These are phyloP conservation scores for Lycium ferocissimum DNA, from an alignment of 257 asterid species.

Conservation along the genomic window DNA sequence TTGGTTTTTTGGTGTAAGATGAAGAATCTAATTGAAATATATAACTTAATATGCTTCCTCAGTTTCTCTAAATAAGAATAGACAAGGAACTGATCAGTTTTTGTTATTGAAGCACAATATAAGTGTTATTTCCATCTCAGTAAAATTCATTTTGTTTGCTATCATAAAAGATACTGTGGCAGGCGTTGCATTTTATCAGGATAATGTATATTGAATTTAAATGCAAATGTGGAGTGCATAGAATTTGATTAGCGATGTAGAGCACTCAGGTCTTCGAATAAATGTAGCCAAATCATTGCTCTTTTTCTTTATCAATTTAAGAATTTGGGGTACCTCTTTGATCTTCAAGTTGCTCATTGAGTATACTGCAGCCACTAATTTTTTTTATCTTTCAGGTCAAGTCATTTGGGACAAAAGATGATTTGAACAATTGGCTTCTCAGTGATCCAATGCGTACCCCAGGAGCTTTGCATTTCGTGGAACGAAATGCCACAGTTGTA, in stretches of 20 bases:
- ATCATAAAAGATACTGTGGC: neutral
- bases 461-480: constrained; percentile 49
- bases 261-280: neutral
- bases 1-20: neutral
- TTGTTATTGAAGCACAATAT: neutral
- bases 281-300: neutral
- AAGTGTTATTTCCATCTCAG: neutral
- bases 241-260: neutral
- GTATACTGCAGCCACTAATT: neutral
- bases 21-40: no score
- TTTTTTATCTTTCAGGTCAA: constrained; percentile 39
- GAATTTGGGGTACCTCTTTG: neutral
- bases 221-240: neutral
- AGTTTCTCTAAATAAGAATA: neutral
- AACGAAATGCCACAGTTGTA: constrained; percentile 39
- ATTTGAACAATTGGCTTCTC: constrained; percentile 45
- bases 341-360: neutral
- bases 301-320: constrained; percentile 18
- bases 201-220: neutral
- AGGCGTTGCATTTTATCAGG: neutral
- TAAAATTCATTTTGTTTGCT: neutral
- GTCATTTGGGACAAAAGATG: constrained; percentile 47
- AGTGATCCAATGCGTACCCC: constrained; percentile 45
- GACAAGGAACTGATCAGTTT: neutral
- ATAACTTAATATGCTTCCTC: no score